Conservation (phyloP, 2,329 filamentous ascomycete genomes). For the Tolypocladium guangdongense region DNA sequence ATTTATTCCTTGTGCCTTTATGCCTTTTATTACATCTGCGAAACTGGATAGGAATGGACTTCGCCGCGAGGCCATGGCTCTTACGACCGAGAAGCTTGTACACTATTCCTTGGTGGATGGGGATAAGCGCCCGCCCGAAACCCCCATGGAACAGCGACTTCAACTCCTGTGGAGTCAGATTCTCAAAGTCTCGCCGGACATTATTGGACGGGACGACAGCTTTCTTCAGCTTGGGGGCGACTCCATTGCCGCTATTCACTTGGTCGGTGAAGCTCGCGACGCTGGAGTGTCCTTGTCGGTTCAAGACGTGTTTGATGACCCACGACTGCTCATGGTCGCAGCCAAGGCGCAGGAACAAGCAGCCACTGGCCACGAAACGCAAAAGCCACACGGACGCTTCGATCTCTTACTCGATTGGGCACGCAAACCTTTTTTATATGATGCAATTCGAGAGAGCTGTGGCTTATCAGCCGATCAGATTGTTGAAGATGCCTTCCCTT, state of each 20-base stretch:
- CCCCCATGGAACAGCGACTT: no score
- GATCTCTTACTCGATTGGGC: no score
- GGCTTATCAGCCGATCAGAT: no score
- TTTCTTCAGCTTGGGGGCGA: constrained; percentile 19
- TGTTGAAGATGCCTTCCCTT: constrained; percentile 13
- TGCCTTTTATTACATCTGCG: neutral
- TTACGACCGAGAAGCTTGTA: no score
- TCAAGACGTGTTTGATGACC: constrained; percentile 10
- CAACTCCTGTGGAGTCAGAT: no score
- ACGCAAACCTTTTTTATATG: neutral
- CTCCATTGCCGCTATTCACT: constrained; percentile 10
- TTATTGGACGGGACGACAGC: constrained; percentile 5
- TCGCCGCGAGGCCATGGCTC: neutral
- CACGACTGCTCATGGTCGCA: constrained; percentile 1
- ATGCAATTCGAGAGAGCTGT: neutral
- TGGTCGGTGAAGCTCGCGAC: constrained; percentile 1
- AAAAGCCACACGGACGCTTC: no score
- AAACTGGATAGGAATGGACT: neutral
- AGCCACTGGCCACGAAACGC: neutral
- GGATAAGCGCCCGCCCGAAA: no score
- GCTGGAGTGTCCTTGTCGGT: constrained; percentile 4
- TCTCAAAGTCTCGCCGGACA: no score
- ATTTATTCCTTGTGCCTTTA: neutral
- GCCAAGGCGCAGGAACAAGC: constrained; percentile 4
- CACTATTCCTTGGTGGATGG: no score